Evolutionary conservation across 2,329 filamentous ascomycete genomes (phyloP), one percentile per base, ranked within the genome.

Genomic region (Leptographium wingfieldii): DNA sequence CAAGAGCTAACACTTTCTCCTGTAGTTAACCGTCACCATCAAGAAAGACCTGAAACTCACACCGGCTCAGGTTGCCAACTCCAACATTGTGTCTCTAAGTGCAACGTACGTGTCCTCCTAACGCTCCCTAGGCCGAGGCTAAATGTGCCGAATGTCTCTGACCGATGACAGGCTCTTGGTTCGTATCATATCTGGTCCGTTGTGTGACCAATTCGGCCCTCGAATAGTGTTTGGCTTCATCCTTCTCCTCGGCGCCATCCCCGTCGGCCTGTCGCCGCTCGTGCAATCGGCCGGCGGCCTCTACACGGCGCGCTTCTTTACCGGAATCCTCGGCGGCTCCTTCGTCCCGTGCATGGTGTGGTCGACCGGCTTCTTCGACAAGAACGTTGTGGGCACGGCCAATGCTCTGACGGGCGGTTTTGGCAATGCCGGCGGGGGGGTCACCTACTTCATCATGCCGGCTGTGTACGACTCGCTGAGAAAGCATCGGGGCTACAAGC

Each of bases 361-460:
- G 90, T 89, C 87, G 11, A 96, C 90, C 0, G 90, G 86, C 0
- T 96, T 95, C 77, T 96, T 90, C 70, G 91, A 96, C 74, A 94
- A 92, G 76, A 94, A 92, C 67, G 80, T 96, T 31, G 87, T 96
- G 22, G 92, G 92, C 55, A 92, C 89, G 6, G 89, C 90, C 63
- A 96, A 96, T 69, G 87, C 90, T 3, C 73, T 96, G 22, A 86
- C 90, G 1, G 92, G 85, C 51, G 92, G 92, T 16, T 86, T 88
- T 75, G 92, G 91, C 57, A 96, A 95, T 67, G 82, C 89, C 31
- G 91, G 92, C 61, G 92, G 91, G 64, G 92, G 92, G 60, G 87
- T 95, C 65, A 95, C 91, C 2, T 95, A 95, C 75, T 95, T 95
- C 71, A 82, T 92, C 66, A 95, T 96, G 90, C 91, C 92, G 2